Evolutionary conservation across 176 grass and related monocot species (phyloP).

Genomic region (Themeda triandra): DNA sequence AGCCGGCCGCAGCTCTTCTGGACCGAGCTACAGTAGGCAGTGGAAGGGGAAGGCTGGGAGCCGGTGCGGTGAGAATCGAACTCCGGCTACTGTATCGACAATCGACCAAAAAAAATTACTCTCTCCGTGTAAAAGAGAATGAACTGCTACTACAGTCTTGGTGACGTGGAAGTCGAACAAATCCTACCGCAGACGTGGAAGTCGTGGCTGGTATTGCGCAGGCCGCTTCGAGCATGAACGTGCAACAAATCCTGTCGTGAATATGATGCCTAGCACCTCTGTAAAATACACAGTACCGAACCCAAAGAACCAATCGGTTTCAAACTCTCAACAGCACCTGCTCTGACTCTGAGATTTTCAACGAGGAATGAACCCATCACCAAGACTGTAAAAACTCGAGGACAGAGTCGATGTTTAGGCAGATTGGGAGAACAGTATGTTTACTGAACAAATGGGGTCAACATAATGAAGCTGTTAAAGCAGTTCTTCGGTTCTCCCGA

Average conservation of each 20-base stretch:
- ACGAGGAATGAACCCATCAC: background rate
- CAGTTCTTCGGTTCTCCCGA: too few relatives aligned
- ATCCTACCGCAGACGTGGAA: too few relatives aligned
- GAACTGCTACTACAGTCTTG: too few relatives aligned
- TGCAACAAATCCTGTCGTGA: background rate
- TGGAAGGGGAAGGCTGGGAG: too few relatives aligned
- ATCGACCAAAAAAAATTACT: too few relatives aligned
- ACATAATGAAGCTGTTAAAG: too few relatives aligned
- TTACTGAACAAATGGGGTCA: background rate
- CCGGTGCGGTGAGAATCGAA: too few relatives aligned
- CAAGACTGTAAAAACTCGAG: background rate
- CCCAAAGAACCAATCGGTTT: background rate
- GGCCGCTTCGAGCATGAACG: background rate
- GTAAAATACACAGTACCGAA: background rate
- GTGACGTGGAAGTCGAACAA: too few relatives aligned
- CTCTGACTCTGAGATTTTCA: background rate
- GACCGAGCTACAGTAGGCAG: too few relatives aligned
- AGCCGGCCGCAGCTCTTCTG: background rate
- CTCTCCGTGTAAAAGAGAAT: too few relatives aligned
- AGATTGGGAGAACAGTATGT: background rate
- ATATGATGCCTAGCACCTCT: background rate
- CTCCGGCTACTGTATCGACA: too few relatives aligned
- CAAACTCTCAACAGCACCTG: background rate
- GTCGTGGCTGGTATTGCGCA: too few relatives aligned
- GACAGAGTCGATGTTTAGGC: background rate